phyloP scores from a whole-genome alignment of 495 filamentous ascomycete genomes.

The Thozetella sp. region DNA sequence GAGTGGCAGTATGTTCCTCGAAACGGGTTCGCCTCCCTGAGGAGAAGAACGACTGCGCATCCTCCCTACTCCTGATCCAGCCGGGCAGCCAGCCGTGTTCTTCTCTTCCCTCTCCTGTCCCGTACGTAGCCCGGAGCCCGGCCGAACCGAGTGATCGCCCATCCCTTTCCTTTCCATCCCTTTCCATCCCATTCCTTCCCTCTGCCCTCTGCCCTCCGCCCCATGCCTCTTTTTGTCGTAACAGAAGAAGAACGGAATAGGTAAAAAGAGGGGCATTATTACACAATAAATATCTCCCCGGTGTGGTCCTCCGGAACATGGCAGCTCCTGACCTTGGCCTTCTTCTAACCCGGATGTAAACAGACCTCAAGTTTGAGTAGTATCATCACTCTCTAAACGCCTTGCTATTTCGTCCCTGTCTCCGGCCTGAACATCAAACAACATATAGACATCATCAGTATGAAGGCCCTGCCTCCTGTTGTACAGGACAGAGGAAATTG shows the following conservation, averaged over 20 bases:
- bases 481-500: background rate
- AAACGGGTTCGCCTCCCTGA: too few species aligned
- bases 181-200: background rate
- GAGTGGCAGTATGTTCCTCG: too few species aligned
- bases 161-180: background rate
- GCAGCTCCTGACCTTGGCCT: background rate
- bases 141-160: background rate
- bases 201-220: too few species aligned
- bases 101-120: background rate
- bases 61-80: too few species aligned
- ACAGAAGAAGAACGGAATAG: too few species aligned
- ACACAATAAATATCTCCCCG: background rate
- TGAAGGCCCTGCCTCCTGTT: background rate
- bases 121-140: background rate
- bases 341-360: background rate
- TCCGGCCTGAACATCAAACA: background rate
- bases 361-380: background rate
- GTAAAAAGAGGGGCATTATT: background rate
- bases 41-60: too few species aligned
- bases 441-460: conserved; percentile 4
- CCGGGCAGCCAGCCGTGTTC: background rate
- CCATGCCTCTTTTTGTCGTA: too few species aligned
- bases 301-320: background rate
- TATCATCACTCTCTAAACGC: conserved; percentile 6
- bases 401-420: conserved; percentile 6